A percentile compares a stretch with the other conserved stretches of the same genome.
Conservation (phyloP, 192 early-diverging fungal species). For the Mortierella claussenii region DNA sequence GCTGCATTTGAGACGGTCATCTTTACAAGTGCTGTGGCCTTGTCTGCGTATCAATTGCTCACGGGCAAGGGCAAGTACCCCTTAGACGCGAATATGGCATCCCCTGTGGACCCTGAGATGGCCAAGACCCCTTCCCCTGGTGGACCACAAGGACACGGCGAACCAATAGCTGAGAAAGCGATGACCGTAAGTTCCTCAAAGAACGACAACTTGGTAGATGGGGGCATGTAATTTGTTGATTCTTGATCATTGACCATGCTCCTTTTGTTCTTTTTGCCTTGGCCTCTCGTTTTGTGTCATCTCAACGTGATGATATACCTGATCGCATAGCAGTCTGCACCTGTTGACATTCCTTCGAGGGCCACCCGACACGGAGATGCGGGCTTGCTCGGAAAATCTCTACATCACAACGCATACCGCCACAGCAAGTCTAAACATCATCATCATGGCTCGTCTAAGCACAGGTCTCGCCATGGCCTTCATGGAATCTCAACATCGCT, state of each 20-base stretch:
- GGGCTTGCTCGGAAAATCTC: constrained; percentile 13
- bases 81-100: not conserved
- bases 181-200: constrained; percentile 28
- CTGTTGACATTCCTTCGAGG: constrained; percentile 37
- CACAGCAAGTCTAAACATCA: constrained; percentile 14
- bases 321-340: constrained; percentile 32
- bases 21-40: constrained; percentile 53
- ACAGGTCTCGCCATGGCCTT: not conserved
- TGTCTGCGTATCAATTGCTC: constrained; percentile 50
- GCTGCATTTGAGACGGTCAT: constrained; percentile 54
- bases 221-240: no score
- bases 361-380: constrained; percentile 7
- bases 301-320: no score
- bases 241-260: no score
- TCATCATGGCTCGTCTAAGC: not conserved
- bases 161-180: not conserved
- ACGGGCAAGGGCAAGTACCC: constrained; percentile 36
- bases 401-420: constrained; percentile 17
- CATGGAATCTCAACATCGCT: constrained; percentile 22
- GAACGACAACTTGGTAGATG: no score
- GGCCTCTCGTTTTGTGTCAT: no score
- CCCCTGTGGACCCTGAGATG: not conserved
- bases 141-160: not conserved
- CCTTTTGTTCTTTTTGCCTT: no score
- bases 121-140: not conserved